Percentiles rank a stretch among this genome's conserved stretches.
Evolutionary conservation across 2,329 filamentous ascomycete genomes (phyloP).

Genomic region (Pseudopithomyces chartarum): DNA sequence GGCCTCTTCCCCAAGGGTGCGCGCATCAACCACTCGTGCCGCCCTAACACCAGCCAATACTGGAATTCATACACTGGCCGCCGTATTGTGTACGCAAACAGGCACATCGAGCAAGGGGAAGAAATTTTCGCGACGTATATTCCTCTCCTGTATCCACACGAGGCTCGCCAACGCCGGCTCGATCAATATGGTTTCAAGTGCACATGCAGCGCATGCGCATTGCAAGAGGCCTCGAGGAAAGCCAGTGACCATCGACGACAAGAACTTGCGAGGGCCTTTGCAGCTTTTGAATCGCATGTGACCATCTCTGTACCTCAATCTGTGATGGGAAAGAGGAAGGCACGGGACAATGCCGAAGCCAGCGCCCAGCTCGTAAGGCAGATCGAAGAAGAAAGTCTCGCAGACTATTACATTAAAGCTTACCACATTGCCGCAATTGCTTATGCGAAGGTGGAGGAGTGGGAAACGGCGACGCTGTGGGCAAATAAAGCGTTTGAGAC

Average conservation of each 20-base stretch:
- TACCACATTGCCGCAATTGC: constrained; percentile 39
- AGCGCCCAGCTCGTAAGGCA: constrained; percentile 34
- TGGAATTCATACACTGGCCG: constrained; percentile 40
- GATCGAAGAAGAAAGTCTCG: constrained; percentile 40
- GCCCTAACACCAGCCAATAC: constrained; percentile 44
- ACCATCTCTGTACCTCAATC: constrained; percentile 26
- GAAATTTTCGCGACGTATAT: constrained; percentile 49
- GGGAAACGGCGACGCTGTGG: constrained; percentile 37
- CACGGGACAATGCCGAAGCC: constrained; percentile 31
- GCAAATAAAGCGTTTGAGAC: constrained; percentile 38
- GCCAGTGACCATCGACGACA: constrained; percentile 34
- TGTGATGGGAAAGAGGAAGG: constrained; percentile 25
- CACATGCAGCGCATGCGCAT: constrained; percentile 45
- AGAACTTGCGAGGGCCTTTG: constrained; percentile 33
- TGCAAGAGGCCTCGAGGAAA: constrained; percentile 15
- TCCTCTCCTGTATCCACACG: constrained; percentile 35
- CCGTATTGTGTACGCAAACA: constrained; percentile 42
- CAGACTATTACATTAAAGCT: constrained; percentile 41
- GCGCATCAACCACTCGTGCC: constrained; percentile 45
- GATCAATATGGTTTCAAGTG: constrained; percentile 45
- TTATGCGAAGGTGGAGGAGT: constrained; percentile 33
- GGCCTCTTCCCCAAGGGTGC: constrained; percentile 43
- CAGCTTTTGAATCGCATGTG: constrained; percentile 32
- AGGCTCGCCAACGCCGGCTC: constrained; percentile 36
- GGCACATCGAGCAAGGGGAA: constrained; percentile 45